Percentiles rank a stretch among this genome's conserved stretches.
These are phyloP conservation scores for Novymonas esmeraldas DNA, from an alignment of 208 protist genomes.

Conservation along the genomic window DNA sequence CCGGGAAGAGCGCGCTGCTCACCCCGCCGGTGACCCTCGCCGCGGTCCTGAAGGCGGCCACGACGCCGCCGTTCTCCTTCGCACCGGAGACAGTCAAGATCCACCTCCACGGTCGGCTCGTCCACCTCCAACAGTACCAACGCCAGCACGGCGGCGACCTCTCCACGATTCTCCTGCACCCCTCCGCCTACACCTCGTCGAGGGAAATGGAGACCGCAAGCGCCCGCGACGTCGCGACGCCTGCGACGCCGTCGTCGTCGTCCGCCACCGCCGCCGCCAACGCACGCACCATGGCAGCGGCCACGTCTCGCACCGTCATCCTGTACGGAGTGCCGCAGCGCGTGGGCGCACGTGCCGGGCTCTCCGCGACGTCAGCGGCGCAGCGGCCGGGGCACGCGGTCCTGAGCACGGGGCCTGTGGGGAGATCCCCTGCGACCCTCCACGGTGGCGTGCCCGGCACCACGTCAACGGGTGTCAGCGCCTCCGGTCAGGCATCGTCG, in stretches of 20 bases:
- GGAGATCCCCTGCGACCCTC: background rate
- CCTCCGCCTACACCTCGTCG: slow-evolving; percentile 14
- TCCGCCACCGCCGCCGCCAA: background rate
- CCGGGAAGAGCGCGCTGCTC: slow-evolving; percentile 40
- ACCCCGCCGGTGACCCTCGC: slow-evolving; percentile 44
- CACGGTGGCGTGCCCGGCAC: background rate
- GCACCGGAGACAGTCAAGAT: slow-evolving; percentile 42
- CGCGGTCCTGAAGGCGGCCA: slow-evolving; percentile 38
- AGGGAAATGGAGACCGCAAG: too few relatives aligned
- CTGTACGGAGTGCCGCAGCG: slow-evolving; percentile 27
- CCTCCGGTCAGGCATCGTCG: background rate
- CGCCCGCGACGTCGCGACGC: background rate
- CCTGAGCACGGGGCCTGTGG: background rate
- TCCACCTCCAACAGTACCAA: slow-evolving; percentile 17
- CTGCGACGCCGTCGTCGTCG: background rate
- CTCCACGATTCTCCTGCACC: slow-evolving; percentile 3
- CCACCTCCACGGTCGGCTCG: slow-evolving; percentile 14
- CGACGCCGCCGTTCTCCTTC: slow-evolving; percentile 36
- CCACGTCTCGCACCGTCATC: slow-evolving; percentile 18
- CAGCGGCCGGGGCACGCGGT: background rate
- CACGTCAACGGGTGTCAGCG: background rate
- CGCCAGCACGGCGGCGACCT: slow-evolving; percentile 9
- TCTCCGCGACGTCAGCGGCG: background rate
- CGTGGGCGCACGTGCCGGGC: background rate
- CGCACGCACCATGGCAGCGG: background rate